Base-by-base conservation (phyloP, 257 asterid genomes). In the Lycium barbarum region DNA sequence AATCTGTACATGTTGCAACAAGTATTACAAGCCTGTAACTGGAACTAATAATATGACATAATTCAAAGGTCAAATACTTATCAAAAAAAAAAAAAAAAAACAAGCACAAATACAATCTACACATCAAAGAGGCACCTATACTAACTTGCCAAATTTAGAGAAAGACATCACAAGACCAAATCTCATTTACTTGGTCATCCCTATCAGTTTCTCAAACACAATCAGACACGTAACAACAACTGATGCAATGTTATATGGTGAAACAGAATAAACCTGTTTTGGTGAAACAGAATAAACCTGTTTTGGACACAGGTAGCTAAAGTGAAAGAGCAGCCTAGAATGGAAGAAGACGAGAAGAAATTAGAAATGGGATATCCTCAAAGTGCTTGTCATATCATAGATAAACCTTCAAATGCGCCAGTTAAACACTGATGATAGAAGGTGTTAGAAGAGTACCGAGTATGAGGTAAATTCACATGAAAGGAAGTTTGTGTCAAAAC, bases 1-100 rank as follows among this genome's bases (percentile, higher is more conserved):
- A 88, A 93, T 90, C 94, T 94, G 91, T 88, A 88, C 61, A 83
- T 84, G n/a, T 11, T 66, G 74, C 63, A 26, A 68, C 66, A 26
- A 71, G 54, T 83, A 53, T 66, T 63, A 83, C 65, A 20, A 66
- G 45, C 66, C 67, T 20, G 70, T 81, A 81, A 66, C 65, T 26
- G 65, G 80, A 33, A 72, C 79, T 45, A 72, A 72, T 40, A 71
- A 43, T n/a, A 18, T 72, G 18, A 72, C 80, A 72, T 72, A 40
- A 72, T 72, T 43, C 10, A 45, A 40, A 71, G 55, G 35, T 71
- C 79, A 71, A 71, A 71, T 38, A 68, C 76, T 14, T 9, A 26
- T 59, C 12, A 54, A 54, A 33, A 35, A 36, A 14, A 26, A 26
- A 6, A 67, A n/a, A n/a, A n/a, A n/a, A 36, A 13, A 13, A n/a